Percentiles rank a stretch among this genome's conserved stretches.
Conservation (phyloP, 2,329 filamentous ascomycete species). For the Blumeria graminis region DNA sequence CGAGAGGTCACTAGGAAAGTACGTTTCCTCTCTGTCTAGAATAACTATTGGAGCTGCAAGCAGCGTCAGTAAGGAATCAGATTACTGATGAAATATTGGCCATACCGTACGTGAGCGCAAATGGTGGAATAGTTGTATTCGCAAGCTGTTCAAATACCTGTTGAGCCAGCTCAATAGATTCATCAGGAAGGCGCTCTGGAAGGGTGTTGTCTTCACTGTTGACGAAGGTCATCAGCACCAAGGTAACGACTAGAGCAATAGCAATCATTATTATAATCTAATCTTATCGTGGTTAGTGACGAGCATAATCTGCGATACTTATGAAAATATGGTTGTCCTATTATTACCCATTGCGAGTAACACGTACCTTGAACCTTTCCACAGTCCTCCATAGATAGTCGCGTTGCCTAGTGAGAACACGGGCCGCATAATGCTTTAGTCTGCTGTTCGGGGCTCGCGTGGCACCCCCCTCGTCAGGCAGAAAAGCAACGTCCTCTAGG, state of each 20-base stretch:
- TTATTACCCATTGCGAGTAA: background rate
- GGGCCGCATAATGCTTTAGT: too few species aligned
- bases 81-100: background rate
- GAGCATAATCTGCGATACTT: background rate
- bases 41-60: conserved; percentile 22
- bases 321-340: background rate
- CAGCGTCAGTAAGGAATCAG: background rate
- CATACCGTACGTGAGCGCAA: conserved; percentile 20
- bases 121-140: conserved; percentile 16
- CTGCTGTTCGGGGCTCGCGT: too few species aligned
- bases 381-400: too few species aligned
- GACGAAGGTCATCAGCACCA: conserved; percentile 3
- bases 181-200: conserved; percentile 3
- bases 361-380: background rate
- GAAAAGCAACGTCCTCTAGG: conserved; percentile 6
- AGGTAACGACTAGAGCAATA: conserved; percentile 3
- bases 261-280: conserved; percentile 6
- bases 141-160: background rate
- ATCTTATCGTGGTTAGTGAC: conserved; percentile 3
- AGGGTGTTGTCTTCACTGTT: conserved; percentile 3
- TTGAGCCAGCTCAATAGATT: conserved; percentile 2
- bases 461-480: background rate
- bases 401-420: too few species aligned
- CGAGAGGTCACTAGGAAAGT: conserved; percentile 22
- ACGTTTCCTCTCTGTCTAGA: conserved; percentile 22